Evolutionary conservation across 1,284 basidiomycete species (phyloP).

Genomic region (Fomitopsis betulina): DNA sequence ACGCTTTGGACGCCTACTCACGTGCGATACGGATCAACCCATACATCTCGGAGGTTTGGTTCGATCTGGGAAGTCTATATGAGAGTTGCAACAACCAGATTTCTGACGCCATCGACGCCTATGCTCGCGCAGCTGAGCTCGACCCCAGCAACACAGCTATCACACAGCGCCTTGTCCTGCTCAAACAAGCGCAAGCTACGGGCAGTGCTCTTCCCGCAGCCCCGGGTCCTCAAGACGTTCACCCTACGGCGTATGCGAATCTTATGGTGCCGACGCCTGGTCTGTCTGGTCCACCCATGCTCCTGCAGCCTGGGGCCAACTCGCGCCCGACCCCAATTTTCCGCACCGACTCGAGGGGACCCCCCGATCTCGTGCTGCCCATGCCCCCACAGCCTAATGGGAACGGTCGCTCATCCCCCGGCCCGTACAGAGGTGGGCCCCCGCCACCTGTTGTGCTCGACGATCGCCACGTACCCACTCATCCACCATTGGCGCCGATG

Average conservation of each 20-base stretch:
- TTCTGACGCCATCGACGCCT: constrained; percentile 97
- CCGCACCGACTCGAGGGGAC: constrained; percentile 60
- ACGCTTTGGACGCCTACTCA: constrained; percentile 97
- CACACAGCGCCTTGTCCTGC: constrained; percentile 69
- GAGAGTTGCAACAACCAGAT: constrained; percentile 99
- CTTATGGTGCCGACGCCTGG: constrained; percentile 62
- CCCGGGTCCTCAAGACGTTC: constrained; percentile 91
- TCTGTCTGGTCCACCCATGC: constrained; percentile 55
- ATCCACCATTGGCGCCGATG: constrained; percentile 79
- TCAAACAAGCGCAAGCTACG: constrained; percentile 79
- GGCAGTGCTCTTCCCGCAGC: constrained; percentile 77
- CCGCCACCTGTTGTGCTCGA: constrained; percentile 75
- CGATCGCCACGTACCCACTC: constrained; percentile 60
- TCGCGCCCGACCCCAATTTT: constrained; percentile 46
- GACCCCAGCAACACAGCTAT: constrained; percentile 81
- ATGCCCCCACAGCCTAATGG: constrained; percentile 46
- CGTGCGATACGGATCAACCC: constrained; percentile 98
- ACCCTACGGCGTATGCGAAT: constrained; percentile 89
- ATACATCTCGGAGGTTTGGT: constrained; percentile 99
- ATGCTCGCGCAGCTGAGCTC: constrained; percentile 87
- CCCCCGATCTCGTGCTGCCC: constrained; percentile 53
- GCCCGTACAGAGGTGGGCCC: constrained; percentile 73
- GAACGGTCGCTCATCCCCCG: constrained; percentile 47
- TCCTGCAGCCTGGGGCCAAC: constrained; percentile 45
- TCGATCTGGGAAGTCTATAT: constrained; percentile 94